These are phyloP conservation scores for Chrysoporthe deuterocubensis DNA, from an alignment of 2,329 filamentous ascomycete species.

Conservation along the genomic window DNA sequence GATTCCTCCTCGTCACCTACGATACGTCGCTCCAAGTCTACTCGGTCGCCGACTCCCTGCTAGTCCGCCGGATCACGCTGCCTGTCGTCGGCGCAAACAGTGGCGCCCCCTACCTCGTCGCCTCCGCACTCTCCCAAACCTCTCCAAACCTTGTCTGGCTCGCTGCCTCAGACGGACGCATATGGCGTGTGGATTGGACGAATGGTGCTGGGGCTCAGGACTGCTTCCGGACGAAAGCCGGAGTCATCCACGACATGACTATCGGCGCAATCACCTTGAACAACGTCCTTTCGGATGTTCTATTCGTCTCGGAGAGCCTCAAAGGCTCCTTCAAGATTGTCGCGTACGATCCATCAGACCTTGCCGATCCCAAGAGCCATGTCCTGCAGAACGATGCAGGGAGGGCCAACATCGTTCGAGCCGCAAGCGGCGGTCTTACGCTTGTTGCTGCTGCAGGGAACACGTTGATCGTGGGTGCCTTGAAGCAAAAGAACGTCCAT, in stretches of 20 bases:
- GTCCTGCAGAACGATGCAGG: constrained; percentile 22
- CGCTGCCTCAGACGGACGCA: constrained; percentile 59
- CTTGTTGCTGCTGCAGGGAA: constrained; percentile 60
- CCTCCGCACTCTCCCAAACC: constrained; percentile 46
- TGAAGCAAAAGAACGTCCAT: constrained; percentile 38
- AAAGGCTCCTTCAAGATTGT: constrained; percentile 46
- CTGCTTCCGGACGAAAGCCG: constrained; percentile 48
- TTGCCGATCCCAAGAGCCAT: constrained; percentile 24
- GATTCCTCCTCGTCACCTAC: constrained; percentile 76
- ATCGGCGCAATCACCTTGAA: constrained; percentile 45
- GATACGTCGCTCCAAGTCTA: constrained; percentile 79
- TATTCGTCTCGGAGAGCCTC: constrained; percentile 52
- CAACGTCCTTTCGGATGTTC: constrained; percentile 45
- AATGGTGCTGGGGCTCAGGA: constrained; percentile 47
- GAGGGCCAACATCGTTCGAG: constrained; percentile 29
- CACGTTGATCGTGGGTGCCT: constrained; percentile 64
- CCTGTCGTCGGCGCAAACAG: constrained; percentile 38
- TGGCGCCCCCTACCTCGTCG: constrained; percentile 45
- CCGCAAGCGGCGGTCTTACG: constrained; percentile 56
- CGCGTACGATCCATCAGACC: constrained; percentile 47
- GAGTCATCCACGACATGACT: constrained; percentile 51
- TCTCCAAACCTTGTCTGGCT: constrained; percentile 60
- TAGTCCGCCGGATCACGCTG: constrained; percentile 72
- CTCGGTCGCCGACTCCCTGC: constrained; percentile 77
- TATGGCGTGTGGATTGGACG: constrained; percentile 65